phyloP scores from a whole-genome alignment of 179 eudicot genomes.

The Beta macrorhiza region DNA sequence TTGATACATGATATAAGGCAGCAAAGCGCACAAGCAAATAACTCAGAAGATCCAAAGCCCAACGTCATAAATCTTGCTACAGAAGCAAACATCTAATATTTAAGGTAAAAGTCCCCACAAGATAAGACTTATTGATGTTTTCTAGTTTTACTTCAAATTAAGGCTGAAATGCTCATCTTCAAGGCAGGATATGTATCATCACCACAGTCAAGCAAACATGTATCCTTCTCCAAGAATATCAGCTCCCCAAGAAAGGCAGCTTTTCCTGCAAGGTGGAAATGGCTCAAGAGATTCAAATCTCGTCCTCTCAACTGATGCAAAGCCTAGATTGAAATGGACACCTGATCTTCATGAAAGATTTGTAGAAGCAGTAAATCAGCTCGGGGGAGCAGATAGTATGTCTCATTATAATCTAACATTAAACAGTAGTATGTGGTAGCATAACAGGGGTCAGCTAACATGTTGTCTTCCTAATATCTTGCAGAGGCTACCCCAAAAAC shows the following conservation, averaged over 20 bases:
- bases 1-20: not conserved
- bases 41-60: slow-evolving; percentile 22
- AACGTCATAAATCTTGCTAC: slow-evolving; percentile 21
- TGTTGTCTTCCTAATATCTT: slow-evolving; percentile 23
- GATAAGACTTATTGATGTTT: slow-evolving; percentile 21
- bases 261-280: slow-evolving; percentile 70
- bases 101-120: slow-evolving; percentile 42
- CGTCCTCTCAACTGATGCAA: slow-evolving; percentile 87
- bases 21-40: slow-evolving; percentile 30
- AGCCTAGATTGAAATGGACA: slow-evolving; percentile 93
- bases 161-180: slow-evolving; percentile 29
- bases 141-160: slow-evolving; percentile 22
- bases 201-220: slow-evolving; percentile 53
- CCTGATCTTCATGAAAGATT: slow-evolving; percentile 83
- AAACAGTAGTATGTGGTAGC: slow-evolving; percentile 1
- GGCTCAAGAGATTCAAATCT: slow-evolving; percentile 68
- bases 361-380: slow-evolving; percentile 81
- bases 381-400: slow-evolving; percentile 96
- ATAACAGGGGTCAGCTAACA: slow-evolving; percentile 20
- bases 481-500: slow-evolving; percentile 95
- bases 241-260: slow-evolving; percentile 59
- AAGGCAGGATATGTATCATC: slow-evolving; percentile 57
- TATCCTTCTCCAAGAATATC: slow-evolving; percentile 56
- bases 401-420: slow-evolving; percentile 14
- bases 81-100: slow-evolving; percentile 20